phyloP scores from a whole-genome alignment of 305 asterid genomes.

The Lippia alba region DNA sequence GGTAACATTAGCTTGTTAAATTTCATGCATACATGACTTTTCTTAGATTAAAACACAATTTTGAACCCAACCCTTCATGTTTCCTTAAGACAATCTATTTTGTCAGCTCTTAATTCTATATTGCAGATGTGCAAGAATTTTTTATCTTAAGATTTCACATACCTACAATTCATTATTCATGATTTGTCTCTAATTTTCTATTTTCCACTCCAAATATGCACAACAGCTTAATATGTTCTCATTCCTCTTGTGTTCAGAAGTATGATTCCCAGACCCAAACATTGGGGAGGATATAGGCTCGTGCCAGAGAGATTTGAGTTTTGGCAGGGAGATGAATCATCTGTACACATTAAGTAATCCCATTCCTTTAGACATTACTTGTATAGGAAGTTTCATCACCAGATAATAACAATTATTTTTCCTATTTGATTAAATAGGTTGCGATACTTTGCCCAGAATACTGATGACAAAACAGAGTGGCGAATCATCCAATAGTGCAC shows the following conservation, averaged over 20 bases:
- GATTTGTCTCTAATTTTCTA: no score
- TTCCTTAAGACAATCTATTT: no score
- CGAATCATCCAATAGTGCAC: slow-evolving; percentile 12
- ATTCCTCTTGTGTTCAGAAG: slow-evolving; percentile 52
- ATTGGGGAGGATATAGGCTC: slow-evolving; percentile 96
- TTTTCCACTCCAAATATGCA: no score
- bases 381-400: no score
- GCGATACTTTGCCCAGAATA: slow-evolving; percentile 22
- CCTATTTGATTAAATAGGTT: slow-evolving; percentile 32
- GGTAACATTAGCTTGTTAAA: slow-evolving; percentile 32
- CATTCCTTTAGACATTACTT: no score
- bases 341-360: no score
- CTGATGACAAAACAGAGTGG: slow-evolving; percentile 30
- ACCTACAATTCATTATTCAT: no score
- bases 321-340: slow-evolving; percentile 73
- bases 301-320: slow-evolving; percentile 83
- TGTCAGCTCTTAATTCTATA: no score
- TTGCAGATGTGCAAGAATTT: no score
- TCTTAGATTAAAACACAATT: no score
- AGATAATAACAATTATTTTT: background rate
- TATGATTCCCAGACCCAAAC: slow-evolving; percentile 73
- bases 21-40: background rate
- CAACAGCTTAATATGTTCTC: background rate
- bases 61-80: no score
- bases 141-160: no score